Evolutionary conservation across 2,329 filamentous ascomycete species (phyloP).

Genomic region (Fusarium clavum): DNA sequence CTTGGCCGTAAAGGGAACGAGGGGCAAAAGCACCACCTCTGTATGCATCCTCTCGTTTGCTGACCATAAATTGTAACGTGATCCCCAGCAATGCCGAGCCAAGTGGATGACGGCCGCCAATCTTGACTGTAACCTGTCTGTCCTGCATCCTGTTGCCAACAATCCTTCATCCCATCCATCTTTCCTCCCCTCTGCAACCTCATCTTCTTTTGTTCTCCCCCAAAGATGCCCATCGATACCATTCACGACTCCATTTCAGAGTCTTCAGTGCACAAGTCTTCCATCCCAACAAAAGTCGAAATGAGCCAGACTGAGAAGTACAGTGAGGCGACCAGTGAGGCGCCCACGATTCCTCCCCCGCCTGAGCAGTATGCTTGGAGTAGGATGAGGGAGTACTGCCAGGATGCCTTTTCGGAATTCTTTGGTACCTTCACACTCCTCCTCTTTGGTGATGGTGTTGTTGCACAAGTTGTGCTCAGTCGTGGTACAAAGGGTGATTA

Average conservation of each 20-base stretch:
- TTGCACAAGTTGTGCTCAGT: slow-evolving; percentile 75
- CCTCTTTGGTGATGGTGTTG: slow-evolving; percentile 77
- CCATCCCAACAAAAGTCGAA: slow-evolving; percentile 47
- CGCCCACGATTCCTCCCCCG: slow-evolving; percentile 23
- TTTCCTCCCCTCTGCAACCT: neutral
- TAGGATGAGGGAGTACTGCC: slow-evolving; percentile 60
- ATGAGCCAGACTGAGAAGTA: slow-evolving; percentile 46
- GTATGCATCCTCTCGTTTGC: slow-evolving; percentile 15
- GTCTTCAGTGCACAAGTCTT: slow-evolving; percentile 50
- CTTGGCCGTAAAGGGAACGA: slow-evolving; percentile 26
- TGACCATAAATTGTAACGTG: slow-evolving; percentile 43
- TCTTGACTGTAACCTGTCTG: slow-evolving; percentile 20
- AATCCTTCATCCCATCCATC: slow-evolving; percentile 6
- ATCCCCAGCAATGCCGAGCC: slow-evolving; percentile 32
- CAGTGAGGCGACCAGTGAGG: slow-evolving; percentile 38
- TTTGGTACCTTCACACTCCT: slow-evolving; percentile 75
- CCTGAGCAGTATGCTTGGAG: slow-evolving; percentile 60
- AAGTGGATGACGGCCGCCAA: slow-evolving; percentile 26
- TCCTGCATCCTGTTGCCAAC: slow-evolving; percentile 18
- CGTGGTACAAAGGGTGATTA: slow-evolving; percentile 60
- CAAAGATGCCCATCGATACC: slow-evolving; percentile 47
- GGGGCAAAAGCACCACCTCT: slow-evolving; percentile 18
- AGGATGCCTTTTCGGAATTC: slow-evolving; percentile 74
- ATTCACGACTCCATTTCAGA: slow-evolving; percentile 51
- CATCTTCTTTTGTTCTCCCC: neutral